Evolutionary conservation across 2,329 filamentous ascomycete species (phyloP).

Genomic region (Aspergillus quadrilineatus): DNA sequence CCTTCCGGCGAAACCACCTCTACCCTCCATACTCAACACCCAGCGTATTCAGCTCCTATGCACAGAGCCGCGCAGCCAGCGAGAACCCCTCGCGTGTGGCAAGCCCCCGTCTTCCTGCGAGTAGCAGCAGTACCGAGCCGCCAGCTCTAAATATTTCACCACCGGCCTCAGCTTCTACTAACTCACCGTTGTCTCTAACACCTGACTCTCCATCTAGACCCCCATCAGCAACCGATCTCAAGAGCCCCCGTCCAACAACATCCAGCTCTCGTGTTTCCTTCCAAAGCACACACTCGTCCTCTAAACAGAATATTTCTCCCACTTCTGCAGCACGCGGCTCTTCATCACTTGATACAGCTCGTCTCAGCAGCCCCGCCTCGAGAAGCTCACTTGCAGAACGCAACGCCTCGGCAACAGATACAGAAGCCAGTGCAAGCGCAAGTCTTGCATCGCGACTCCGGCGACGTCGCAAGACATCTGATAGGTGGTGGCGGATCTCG

Average conservation of each 20-base stretch:
- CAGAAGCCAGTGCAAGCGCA: conserved; percentile 17
- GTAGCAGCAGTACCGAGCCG: conserved; percentile 34
- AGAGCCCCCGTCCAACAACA: conserved; percentile 25
- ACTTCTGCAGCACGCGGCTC: conserved; percentile 28
- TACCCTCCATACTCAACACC: conserved; percentile 79
- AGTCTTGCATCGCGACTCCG: conserved; percentile 44
- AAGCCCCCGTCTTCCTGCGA: conserved; percentile 43
- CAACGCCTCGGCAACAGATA: conserved; percentile 22
- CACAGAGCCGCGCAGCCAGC: conserved; percentile 61
- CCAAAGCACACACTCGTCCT: conserved; percentile 30
- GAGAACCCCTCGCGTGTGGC: conserved; percentile 46
- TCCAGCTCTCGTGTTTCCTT: conserved; percentile 36
- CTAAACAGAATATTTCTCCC: conserved; percentile 26
- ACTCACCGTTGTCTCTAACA: conserved; percentile 34
- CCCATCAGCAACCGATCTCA: conserved; percentile 16
- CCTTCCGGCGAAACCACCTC: conserved; percentile 82
- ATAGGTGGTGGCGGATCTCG: conserved; percentile 96
- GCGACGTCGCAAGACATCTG: conserved; percentile 61
- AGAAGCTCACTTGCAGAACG: conserved; percentile 26
- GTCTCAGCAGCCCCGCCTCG: conserved; percentile 27
- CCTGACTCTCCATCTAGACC: conserved; percentile 20
- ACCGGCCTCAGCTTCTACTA: conserved; percentile 29
- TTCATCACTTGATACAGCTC: conserved; percentile 26
- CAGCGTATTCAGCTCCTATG: conserved; percentile 72
- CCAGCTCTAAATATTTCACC: conserved; percentile 32